A percentile compares a stretch with the other conserved stretches of the same genome.
These are phyloP conservation scores for Moricandia arvensis DNA, from an alignment of 345 rosid genomes.

Conservation along the genomic window DNA sequence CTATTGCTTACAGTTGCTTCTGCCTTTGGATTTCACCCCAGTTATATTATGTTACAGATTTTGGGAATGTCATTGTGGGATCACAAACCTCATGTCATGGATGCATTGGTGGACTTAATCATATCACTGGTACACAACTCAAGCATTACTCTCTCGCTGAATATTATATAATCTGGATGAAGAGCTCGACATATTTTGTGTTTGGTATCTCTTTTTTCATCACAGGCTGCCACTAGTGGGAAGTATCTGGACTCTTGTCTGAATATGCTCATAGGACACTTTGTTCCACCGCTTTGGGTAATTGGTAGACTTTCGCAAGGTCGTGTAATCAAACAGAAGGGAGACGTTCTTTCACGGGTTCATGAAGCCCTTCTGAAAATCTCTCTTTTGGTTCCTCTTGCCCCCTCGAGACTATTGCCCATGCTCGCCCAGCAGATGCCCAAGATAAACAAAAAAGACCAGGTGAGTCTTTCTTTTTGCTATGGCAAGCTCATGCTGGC, in stretches of 20 bases:
- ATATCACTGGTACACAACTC: constrained; percentile 55
- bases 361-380: constrained; percentile 64
- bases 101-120: constrained; percentile 64
- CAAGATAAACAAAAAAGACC: constrained; percentile 44
- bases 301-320: constrained; percentile 36
- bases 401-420: constrained; percentile 59
- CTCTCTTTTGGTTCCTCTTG: constrained; percentile 68
- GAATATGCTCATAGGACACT: constrained; percentile 65
- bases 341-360: constrained; percentile 65
- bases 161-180: not conserved
- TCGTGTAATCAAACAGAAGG: constrained; percentile 48
- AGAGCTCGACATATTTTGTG: not conserved
- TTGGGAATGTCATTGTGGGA: constrained; percentile 78
- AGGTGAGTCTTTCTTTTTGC: constrained; percentile 41
- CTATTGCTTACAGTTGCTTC: not conserved
- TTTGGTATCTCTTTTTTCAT: constrained; percentile 2
- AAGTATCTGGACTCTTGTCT: constrained; percentile 65
- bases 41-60: constrained; percentile 43
- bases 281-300: constrained; percentile 55
- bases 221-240: constrained; percentile 75
- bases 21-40: not conserved
- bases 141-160: not conserved
- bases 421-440: constrained; percentile 65
- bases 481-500: not conserved
- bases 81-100: constrained; percentile 58